These are phyloP conservation scores for Trypanosoma grayi DNA, from an alignment of 208 protist species.

Conservation along the genomic window DNA sequence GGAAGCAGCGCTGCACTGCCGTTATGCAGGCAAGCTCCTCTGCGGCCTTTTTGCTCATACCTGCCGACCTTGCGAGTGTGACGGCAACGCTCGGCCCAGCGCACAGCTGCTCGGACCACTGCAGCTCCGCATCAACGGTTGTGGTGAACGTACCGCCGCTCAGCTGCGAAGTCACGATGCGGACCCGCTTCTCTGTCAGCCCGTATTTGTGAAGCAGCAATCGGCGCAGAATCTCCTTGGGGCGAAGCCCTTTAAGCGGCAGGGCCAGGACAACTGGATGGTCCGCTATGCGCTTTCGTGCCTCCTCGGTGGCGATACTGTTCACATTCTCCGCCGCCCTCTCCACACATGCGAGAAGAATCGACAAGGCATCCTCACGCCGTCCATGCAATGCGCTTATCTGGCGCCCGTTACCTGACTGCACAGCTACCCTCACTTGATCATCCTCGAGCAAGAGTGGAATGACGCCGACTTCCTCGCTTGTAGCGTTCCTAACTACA, in stretches of 20 bases:
- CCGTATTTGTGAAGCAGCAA: constrained; percentile 68
- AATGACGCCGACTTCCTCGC: constrained; percentile 10
- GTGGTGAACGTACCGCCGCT: constrained; percentile 22
- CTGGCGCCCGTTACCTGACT: constrained; percentile 4
- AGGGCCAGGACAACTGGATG: constrained; percentile 54
- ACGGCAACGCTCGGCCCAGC: neutral
- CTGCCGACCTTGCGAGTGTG: constrained; percentile 28
- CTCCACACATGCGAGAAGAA: constrained; percentile 31
- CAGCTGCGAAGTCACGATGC: constrained; percentile 6
- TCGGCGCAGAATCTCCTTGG: constrained; percentile 46
- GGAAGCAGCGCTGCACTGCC: constrained; percentile 55
- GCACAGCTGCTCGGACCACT: neutral
- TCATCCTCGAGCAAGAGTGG: constrained; percentile 10
- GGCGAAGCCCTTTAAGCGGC: constrained; percentile 31
- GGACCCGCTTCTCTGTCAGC: constrained; percentile 35
- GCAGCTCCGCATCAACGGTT: constrained; percentile 23
- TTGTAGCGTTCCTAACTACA: constrained; percentile 18
- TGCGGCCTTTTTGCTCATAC: constrained; percentile 31
- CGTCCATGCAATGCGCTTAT: constrained; percentile 11
- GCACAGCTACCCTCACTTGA: constrained; percentile 6
- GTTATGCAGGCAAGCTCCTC: constrained; percentile 38
- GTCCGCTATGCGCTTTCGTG: constrained; percentile 22
- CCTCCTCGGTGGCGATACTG: constrained; percentile 18
- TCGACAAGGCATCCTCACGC: constrained; percentile 24
- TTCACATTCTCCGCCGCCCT: constrained; percentile 29